These are phyloP conservation scores for Fagus sylvatica DNA, from an alignment of 306 rosid species.

Conservation along the genomic window DNA sequence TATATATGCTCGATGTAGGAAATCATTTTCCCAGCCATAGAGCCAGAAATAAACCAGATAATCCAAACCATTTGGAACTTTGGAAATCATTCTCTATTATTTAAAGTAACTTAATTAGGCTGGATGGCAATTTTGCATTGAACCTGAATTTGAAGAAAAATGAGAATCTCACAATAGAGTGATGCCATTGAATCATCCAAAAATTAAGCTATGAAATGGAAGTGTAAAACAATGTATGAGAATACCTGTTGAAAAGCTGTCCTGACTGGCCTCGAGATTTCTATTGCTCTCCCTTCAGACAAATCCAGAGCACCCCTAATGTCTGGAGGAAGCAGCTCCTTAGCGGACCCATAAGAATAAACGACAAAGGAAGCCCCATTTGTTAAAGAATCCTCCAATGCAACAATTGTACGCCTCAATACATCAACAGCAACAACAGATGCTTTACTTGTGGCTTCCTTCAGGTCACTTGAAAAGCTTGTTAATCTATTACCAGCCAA, in stretches of 20 bases:
- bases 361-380: conserved; percentile 62
- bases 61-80: conserved; percentile 14
- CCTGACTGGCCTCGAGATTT: conserved; percentile 61
- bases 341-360: conserved; percentile 68
- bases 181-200: conserved; percentile 15
- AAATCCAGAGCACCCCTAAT: conserved; percentile 58
- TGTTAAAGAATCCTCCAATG: conserved; percentile 63
- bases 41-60: background rate
- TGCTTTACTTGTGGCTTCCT: conserved; percentile 55
- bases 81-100: conserved; percentile 2
- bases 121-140: background rate
- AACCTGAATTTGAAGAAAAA: conserved; percentile 13
- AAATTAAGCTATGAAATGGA: background rate
- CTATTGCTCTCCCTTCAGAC: conserved; percentile 62
- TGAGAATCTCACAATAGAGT: conserved; percentile 11
- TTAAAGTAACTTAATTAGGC: conserved; percentile 11
- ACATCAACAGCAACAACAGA: conserved; percentile 56
- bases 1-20: too few relatives aligned
- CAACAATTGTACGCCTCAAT: conserved; percentile 57
- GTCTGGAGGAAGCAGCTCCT: conserved; percentile 71
- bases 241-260: conserved; percentile 67
- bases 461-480: conserved; percentile 57
- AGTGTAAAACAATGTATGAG: background rate
- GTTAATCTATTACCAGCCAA: conserved; percentile 49
- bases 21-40: too few relatives aligned